A percentile compares a stretch with the other conserved stretches of the same genome.
These are phyloP conservation scores for Geranium brycei DNA, from an alignment of 345 rosid genomes.

Conservation along the genomic window DNA sequence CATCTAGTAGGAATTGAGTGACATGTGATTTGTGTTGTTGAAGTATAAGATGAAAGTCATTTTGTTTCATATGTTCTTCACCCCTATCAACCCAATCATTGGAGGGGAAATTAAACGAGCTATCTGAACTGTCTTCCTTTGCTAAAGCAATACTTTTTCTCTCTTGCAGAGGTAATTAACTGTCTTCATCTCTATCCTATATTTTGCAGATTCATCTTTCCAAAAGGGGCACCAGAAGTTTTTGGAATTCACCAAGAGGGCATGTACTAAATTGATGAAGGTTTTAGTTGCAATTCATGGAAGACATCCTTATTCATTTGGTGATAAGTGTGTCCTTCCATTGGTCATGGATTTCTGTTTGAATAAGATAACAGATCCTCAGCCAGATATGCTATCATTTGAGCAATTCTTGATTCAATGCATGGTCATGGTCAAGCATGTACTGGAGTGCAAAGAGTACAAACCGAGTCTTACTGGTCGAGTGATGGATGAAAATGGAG, in stretches of 20 bases:
- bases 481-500: constrained; percentile 70
- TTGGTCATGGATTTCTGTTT: constrained; percentile 78
- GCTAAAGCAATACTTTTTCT: background rate
- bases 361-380: constrained; percentile 69
- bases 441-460: constrained; percentile 91
- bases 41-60: background rate
- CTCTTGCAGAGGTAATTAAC: background rate
- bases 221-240: constrained; percentile 47
- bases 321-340: constrained; percentile 77
- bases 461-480: constrained; percentile 76
- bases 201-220: constrained; percentile 61
- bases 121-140: background rate
- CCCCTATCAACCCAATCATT: background rate
- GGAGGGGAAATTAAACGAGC: background rate
- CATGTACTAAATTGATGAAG: constrained; percentile 85
- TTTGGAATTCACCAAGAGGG: constrained; percentile 72
- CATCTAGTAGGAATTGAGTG: background rate
- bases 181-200: background rate
- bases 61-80: background rate
- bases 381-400: constrained; percentile 41
- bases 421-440: constrained; percentile 84
- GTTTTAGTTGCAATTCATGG: constrained; percentile 71
- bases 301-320: constrained; percentile 91
- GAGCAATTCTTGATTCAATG: constrained; percentile 84
- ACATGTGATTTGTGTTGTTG: background rate